A percentile compares a stretch with the other conserved stretches of the same genome.
Conservation (phyloP, 257 asterid genomes). For the Lithospermum erythrorhizon region DNA sequence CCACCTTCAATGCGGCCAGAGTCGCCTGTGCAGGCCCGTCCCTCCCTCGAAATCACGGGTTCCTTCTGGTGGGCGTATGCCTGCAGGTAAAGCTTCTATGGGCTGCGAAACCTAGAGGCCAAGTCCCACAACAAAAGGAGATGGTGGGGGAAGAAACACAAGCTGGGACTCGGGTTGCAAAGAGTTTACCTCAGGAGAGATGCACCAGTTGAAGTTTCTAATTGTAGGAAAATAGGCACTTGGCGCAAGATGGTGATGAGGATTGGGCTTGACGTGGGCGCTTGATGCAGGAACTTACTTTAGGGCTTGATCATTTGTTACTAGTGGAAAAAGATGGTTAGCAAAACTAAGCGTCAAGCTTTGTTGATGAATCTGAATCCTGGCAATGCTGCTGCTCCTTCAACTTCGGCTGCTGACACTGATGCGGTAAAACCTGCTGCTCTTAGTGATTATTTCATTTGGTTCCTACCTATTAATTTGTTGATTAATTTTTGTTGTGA, state of each 20-base stretch:
- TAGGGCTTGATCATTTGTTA: constrained; percentile 95
- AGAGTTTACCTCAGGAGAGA: constrained; percentile 84
- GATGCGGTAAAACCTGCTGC: constrained; percentile 39
- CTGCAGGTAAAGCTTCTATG: constrained; percentile 14
- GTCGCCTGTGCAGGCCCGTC: constrained; percentile 25
- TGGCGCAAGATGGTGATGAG: constrained; percentile 95
- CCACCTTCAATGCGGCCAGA: constrained; percentile 24
- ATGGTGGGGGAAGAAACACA: constrained; percentile 98
- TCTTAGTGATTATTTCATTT: neutral
- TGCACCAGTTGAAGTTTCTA: constrained; percentile 85
- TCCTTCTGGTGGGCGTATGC: constrained; percentile 25
- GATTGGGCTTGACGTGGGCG: constrained; percentile 93
- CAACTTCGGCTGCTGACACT: constrained; percentile 33
- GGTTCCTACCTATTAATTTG: accelerated
- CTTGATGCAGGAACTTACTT: constrained; percentile 84
- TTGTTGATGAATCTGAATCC: constrained; percentile 34
- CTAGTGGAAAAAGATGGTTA: constrained; percentile 97
- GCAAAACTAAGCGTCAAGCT: constrained; percentile 82
- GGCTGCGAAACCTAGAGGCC: constrained; percentile 84
- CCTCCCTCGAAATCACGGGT: constrained; percentile 42
- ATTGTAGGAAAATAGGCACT: constrained; percentile 70
- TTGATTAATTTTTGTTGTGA: too few species aligned
- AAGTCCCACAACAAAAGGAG: constrained; percentile 82
- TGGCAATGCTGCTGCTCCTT: constrained; percentile 15
- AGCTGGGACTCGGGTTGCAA: constrained; percentile 86